Percentiles rank a stretch among this genome's conserved stretches.
phyloP scores from a whole-genome alignment of 176 grass and related monocot genomes.

The Paspalum notatum region DNA sequence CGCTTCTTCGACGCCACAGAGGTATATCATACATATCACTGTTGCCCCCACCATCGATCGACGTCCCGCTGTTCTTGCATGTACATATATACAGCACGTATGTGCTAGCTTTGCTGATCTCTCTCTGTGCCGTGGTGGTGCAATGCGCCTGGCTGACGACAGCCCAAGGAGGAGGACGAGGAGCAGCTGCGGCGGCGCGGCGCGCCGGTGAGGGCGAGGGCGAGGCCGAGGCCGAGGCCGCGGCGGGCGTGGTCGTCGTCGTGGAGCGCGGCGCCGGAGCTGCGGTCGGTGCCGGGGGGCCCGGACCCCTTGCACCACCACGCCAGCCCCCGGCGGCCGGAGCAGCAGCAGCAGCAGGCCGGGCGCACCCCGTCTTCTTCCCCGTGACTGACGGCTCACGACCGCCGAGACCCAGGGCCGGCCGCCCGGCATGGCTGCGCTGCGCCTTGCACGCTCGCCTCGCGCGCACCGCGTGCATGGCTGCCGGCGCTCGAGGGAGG shows the following conservation, averaged over 20 bases:
- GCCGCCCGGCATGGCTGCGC: too few species aligned
- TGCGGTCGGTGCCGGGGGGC: slow-evolving; percentile 38
- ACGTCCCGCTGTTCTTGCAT: background rate
- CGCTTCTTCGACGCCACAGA: background rate
- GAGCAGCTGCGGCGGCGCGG: background rate
- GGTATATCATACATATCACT: too few species aligned
- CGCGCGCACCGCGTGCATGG: background rate
- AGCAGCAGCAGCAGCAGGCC: slow-evolving; percentile 33
- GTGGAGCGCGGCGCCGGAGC: background rate
- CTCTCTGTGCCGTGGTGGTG: background rate
- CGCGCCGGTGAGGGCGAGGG: background rate
- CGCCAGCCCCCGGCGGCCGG: slow-evolving; percentile 38
- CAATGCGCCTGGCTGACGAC: background rate
- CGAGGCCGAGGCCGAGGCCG: background rate
- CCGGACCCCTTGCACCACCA: slow-evolving; percentile 62
- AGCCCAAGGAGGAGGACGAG: background rate
- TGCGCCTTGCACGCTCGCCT: background rate
- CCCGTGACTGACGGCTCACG: background rate
- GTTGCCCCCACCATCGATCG: too few species aligned
- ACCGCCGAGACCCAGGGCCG: too few species aligned
- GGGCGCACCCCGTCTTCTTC: background rate
- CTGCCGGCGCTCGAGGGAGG: too few species aligned
- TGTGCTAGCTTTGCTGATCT: background rate
- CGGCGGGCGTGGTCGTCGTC: background rate
- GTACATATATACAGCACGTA: too few species aligned